These are phyloP conservation scores for Boletus tylopilopsis DNA, from an alignment of 768 basidiomycete species.

Conservation along the genomic window DNA sequence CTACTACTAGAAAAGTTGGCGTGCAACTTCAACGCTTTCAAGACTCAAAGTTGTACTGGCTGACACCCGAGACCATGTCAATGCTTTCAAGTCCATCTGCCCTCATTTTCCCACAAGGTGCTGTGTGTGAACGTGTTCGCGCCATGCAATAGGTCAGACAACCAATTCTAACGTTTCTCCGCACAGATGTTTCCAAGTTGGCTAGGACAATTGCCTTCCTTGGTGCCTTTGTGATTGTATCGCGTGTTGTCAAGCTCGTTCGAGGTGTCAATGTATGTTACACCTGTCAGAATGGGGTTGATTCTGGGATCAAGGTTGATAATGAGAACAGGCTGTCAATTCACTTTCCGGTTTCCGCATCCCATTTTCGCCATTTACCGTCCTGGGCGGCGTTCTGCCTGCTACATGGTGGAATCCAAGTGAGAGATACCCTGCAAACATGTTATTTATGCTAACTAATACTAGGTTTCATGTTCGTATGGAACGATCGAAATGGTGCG, in stretches of 20 bases:
- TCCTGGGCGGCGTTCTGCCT: conserved; percentile 1
- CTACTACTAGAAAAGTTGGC: no score
- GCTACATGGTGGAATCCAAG: conserved; percentile 18
- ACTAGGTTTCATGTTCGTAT: conserved; percentile 12
- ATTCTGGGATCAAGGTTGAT: not conserved
- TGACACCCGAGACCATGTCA: no score
- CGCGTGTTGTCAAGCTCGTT: conserved; percentile 15
- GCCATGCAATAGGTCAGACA: no score
- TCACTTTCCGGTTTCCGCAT: conserved; percentile 16
- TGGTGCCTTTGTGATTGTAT: conserved; percentile 5
- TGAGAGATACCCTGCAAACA: not conserved
- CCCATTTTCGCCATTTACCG: conserved; percentile 11
- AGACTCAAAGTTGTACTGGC: no score
- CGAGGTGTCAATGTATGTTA: conserved; percentile 12
- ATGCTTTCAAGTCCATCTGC: no score
- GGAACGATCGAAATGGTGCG: conserved; percentile 15
- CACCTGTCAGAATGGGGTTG: not conserved
- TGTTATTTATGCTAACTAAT: not conserved
- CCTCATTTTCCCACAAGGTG: no score
- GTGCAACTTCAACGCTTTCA: no score
- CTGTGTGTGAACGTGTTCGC: no score
- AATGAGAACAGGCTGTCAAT: not conserved
- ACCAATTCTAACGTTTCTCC: not conserved
- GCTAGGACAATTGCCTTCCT: not conserved
- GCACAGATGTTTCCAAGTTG: not conserved